Evolutionary conservation across 345 rosid species (phyloP).

Genomic region (Luvunga scandens): DNA sequence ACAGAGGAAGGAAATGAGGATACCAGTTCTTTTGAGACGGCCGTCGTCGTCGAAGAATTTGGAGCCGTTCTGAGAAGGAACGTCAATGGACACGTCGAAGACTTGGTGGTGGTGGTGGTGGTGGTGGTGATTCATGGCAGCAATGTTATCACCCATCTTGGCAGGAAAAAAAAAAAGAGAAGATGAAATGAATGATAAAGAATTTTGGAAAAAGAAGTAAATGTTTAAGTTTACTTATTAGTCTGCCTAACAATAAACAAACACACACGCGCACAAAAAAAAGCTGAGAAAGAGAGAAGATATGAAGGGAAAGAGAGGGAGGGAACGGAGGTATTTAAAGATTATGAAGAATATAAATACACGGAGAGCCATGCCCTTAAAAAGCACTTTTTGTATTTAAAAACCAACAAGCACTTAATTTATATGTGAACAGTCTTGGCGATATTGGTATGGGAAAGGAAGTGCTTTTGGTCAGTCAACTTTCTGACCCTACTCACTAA

Average conservation of each 20-base stretch:
- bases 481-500: neutral
- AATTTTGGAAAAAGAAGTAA: neutral
- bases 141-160: constrained; percentile 54
- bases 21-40: constrained; percentile 66
- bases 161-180: neutral
- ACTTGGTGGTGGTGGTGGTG: constrained; percentile 45
- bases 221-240: neutral
- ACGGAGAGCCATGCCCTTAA: neutral
- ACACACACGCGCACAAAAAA: neutral
- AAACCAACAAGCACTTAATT: neutral
- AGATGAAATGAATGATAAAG: neutral
- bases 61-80: constrained; percentile 34
- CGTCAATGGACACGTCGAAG: constrained; percentile 32
- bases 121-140: constrained; percentile 39
- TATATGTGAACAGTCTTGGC: too few species aligned
- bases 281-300: neutral
- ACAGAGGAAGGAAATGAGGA: neutral
- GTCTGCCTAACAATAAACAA: neutral
- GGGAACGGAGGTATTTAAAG: neutral
- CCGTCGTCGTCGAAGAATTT: constrained; percentile 75
- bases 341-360: too few species aligned
- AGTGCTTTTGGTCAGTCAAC: neutral
- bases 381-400: neutral
- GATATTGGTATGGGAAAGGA: neutral
- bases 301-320: neutral